Conservation (phyloP, 148 eudicot species). For the Amaranthus hypochondriacus region DNA sequence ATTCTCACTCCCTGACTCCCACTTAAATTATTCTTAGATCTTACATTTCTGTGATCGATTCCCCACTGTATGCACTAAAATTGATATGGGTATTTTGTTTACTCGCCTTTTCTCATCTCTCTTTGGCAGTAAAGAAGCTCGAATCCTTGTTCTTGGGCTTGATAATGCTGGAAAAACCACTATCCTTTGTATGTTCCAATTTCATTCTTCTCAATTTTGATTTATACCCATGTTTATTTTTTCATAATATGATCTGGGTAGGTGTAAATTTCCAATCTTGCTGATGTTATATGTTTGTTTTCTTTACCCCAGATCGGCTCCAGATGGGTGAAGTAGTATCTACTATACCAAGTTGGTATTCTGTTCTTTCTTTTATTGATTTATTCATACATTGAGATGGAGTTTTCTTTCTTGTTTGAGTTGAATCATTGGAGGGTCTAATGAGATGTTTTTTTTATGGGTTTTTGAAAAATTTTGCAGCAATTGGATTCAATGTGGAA, state of each 20-base stretch:
- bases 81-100: conserved; percentile 73
- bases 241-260: conserved; percentile 25
- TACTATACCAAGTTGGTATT: conserved; percentile 88
- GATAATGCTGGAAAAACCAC: conserved; percentile 99
- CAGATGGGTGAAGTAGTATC: conserved; percentile 99
- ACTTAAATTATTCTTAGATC: conserved; percentile 7
- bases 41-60: conserved; percentile 1
- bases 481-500: conserved; percentile 97
- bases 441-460: conserved; percentile 11
- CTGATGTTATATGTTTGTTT: conserved; percentile 19
- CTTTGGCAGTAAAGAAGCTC: conserved; percentile 93
- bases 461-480: conserved; percentile 35
- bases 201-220: conserved; percentile 3
- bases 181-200: conserved; percentile 63
- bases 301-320: conserved; percentile 74
- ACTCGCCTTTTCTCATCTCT: conserved; percentile 74
- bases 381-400: conserved; percentile 2
- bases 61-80: conserved; percentile 22
- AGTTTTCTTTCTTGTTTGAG: background rate
- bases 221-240: conserved; percentile 4
- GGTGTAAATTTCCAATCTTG: conserved; percentile 10
- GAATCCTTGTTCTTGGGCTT: conserved; percentile 92
- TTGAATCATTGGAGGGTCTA: background rate
- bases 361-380: conserved; percentile 10
- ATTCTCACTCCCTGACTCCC: no score